Evolutionary conservation across 306 rosid genomes (phyloP).

Genomic region (Vicia faba): DNA sequence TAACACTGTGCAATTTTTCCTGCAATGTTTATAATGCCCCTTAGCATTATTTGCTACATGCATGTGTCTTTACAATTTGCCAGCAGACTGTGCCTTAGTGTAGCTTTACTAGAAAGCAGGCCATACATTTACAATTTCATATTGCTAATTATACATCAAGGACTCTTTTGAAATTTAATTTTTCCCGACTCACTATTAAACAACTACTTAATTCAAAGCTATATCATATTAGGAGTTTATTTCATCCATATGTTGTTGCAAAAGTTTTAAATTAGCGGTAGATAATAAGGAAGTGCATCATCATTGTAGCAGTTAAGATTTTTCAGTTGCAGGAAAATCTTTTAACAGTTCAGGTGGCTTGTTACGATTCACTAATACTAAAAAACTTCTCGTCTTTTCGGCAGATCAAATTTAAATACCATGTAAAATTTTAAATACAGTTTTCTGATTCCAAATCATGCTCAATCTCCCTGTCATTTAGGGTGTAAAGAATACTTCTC

Average conservation of each 20-base stretch:
- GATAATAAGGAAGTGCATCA: not conserved
- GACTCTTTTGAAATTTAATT: slow-evolving; percentile 13
- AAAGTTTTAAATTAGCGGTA: not conserved
- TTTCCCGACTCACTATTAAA: slow-evolving; percentile 3
- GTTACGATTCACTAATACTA: not conserved
- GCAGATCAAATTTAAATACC: slow-evolving; percentile 1
- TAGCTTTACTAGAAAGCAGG: not conserved
- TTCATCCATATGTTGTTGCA: not conserved
- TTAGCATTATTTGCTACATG: slow-evolving; percentile 1
- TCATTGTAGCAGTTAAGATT: slow-evolving; percentile 7
- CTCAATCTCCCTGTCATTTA: not conserved
- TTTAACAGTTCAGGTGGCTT: not conserved
- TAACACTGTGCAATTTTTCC: not conserved
- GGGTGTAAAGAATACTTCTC: not conserved
- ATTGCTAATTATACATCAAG: slow-evolving; percentile 1
- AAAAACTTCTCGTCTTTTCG: not conserved
- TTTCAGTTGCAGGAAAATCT: slow-evolving; percentile 1
- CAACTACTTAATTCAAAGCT: not conserved
- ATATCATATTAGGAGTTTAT: not conserved
- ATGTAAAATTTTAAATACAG: not conserved
- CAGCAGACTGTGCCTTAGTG: not conserved
- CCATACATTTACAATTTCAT: not conserved
- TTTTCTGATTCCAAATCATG: not conserved
- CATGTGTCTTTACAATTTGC: not conserved
- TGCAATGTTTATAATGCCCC: not conserved